Conservation (phyloP, 2,329 filamentous ascomycete species). For the Venturia effusa region DNA sequence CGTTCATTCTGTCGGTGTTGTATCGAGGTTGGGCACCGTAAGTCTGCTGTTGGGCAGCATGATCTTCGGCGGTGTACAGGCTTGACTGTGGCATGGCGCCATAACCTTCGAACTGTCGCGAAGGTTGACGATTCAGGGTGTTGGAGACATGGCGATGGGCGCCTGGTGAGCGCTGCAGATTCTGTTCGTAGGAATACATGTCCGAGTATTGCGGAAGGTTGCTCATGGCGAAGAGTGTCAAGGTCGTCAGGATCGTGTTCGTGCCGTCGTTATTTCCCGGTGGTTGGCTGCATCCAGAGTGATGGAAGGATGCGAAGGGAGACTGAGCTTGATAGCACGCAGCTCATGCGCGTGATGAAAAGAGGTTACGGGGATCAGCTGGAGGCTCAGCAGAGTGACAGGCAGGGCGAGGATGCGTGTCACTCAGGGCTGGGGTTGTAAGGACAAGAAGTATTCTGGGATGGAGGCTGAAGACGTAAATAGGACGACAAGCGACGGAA, state of each 20-base stretch:
- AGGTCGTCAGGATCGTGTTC: neutral
- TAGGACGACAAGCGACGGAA: neutral
- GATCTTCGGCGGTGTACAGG: slow-evolving; percentile 61
- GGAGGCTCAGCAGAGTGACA: neutral
- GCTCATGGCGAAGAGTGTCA: slow-evolving; percentile 3
- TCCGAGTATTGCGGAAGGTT: slow-evolving; percentile 32
- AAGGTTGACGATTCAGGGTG: slow-evolving; percentile 57
- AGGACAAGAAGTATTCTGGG: neutral
- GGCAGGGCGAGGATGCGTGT: neutral
- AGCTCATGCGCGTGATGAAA: neutral
- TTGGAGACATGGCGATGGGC: slow-evolving; percentile 53
- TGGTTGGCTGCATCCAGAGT: neutral
- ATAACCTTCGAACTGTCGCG: slow-evolving; percentile 68
- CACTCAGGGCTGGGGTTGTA: neutral
- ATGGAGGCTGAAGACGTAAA: neutral
- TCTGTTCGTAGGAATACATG: slow-evolving; percentile 60
- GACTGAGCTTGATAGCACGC: neutral
- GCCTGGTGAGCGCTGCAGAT: slow-evolving; percentile 60
- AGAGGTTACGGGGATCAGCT: neutral
- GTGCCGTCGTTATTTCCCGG: neutral
- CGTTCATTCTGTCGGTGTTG: slow-evolving; percentile 46
- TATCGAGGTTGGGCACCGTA: slow-evolving; percentile 38
- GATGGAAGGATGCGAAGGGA: neutral
- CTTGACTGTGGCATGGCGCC: slow-evolving; percentile 50
- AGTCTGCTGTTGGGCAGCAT: slow-evolving; percentile 35